Evolutionary conservation across 192 early-diverging fungal genomes (phyloP), one percentile per base, ranked within the genome.

Genomic region (Chytriomyces sp.): DNA sequence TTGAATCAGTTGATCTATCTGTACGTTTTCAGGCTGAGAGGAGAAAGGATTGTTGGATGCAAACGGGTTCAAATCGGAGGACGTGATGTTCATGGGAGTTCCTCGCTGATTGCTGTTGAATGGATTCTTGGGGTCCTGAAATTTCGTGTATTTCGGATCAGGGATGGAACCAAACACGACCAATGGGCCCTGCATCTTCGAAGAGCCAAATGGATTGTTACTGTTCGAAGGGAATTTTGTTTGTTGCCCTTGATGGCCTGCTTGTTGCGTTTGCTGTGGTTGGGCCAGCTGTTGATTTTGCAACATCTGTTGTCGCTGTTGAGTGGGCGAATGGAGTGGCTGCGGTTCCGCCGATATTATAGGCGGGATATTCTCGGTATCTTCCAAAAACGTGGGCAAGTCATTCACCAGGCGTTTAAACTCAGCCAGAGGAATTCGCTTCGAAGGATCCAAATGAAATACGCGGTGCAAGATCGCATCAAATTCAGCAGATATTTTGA

Each of bases 401-500:
- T 33, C 54, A 39, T 70, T 70, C 4, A 70, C 39, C 19, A 70
- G 56, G 22, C 53, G 22, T 56, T 70, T 70, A 33, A 70, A 70
- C 12, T 70, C 68, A 8, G 68, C 55, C 7, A 70, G 56, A 25
- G 70, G 26, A 26, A 55, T 19, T n/a, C 73, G 30, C 30, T 64
- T 74, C 33, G 60, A 26, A 14, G 73, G 73, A 40, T 74, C 62
- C 55, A 64, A n/a, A 34, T 66, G 37, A 59, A 74, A 74, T 39
- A 62, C 59, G 19, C 64, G 40, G 10, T 38, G 25, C 22, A 74
- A 36, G 56, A 74, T 64, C 7, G 62, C 26, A 39, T 74, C 73
- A 58, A 74, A 74, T 58, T 74, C 73, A 5, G 33, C 55, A 19
- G 73, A 74, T 31, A 74, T 74, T 34, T 66, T 66, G 37, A 74